Evolutionary conservation across 2,329 filamentous ascomycete species (phyloP).

Genomic region (Xylaria sp.): DNA sequence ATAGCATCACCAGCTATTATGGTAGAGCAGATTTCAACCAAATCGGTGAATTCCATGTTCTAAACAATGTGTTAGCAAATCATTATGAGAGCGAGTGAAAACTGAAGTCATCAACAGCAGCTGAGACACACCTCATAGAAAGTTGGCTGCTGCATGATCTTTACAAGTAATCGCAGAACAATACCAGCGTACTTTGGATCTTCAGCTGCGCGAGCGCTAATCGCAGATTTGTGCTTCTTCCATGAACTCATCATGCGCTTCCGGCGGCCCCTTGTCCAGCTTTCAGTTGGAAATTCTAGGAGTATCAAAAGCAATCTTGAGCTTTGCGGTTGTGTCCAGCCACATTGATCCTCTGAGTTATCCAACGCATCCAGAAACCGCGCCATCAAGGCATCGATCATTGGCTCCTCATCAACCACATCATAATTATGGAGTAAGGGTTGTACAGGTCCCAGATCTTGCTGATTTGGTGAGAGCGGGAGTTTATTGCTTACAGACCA

Average conservation of each 20-base stretch:
- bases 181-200: conserved; percentile 41
- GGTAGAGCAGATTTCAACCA: conserved; percentile 43
- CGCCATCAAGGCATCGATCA: conserved; percentile 46
- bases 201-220: conserved; percentile 39
- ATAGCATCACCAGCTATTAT: conserved; percentile 34
- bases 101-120: neutral
- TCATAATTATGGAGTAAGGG: conserved; percentile 44
- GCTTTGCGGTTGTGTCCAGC: conserved; percentile 45
- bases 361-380: conserved; percentile 44
- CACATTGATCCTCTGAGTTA: conserved; percentile 35
- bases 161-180: conserved; percentile 46
- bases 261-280: conserved; percentile 47
- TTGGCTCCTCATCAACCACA: conserved; percentile 45
- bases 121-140: conserved; percentile 48
- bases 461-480: conserved; percentile 19
- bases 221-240: conserved; percentile 44
- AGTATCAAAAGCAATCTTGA: conserved; percentile 41
- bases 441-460: conserved; percentile 33
- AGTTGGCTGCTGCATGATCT: conserved; percentile 49
- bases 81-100: neutral
- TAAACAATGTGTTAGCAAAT: conserved; percentile 34
- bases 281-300: conserved; percentile 46
- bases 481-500: conserved; percentile 38
- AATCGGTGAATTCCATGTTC: conserved; percentile 49
- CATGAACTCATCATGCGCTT: conserved; percentile 50